Base-by-base conservation (phyloP, 352 stramenopile genomes). In the Phytopythium helicoides region DNA sequence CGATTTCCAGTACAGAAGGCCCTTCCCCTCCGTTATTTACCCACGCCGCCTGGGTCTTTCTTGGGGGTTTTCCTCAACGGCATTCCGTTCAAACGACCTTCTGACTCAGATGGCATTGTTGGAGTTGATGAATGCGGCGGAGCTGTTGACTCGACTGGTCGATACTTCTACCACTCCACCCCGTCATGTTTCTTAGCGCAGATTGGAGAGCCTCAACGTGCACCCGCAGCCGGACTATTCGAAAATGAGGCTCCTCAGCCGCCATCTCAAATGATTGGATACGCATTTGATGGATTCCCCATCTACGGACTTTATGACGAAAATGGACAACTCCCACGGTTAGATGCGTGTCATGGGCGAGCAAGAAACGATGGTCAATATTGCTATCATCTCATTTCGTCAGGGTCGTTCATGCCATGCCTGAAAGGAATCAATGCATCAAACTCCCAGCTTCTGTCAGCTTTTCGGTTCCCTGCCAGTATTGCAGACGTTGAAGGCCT, bases 321-420 rank as follows among this genome's bases (percentile, higher is more conserved):
- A 53, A 56, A 58, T 5, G 72, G 73, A 5, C 15, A 72, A 1
- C 23, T 86, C n/a, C 63, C 66, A 8, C 39, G 60, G 1, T 51
- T 91, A 12, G 80, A 91, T 36, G 66, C 79, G 50, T 91, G 80
- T 47, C 76, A 86, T 40, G 80, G 80, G 16, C 60, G 63, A 0
- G 46, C 68, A 12, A 68, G 58, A 9, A 37, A 33, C 0, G 65
- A 85, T 48, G 80, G 80, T 2, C 58, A 71, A 9, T 91, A 88
- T 23, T 58, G 52, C 4, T 91, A 91, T 33, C 77, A 87, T 34
- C 35, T 91, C 16, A 36, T 47, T 12, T 19, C 37, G 2, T 35
- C 22, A 7, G 64, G 58, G 10, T 51, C 58, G 0, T 86, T 86
- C 14, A 78, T 85, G 57, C 68, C 73, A n/a, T 91, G 80, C 35